These are phyloP conservation scores for Fusarium oligoseptatum DNA, from an alignment of 2,329 filamentous ascomycete species.

Conservation along the genomic window DNA sequence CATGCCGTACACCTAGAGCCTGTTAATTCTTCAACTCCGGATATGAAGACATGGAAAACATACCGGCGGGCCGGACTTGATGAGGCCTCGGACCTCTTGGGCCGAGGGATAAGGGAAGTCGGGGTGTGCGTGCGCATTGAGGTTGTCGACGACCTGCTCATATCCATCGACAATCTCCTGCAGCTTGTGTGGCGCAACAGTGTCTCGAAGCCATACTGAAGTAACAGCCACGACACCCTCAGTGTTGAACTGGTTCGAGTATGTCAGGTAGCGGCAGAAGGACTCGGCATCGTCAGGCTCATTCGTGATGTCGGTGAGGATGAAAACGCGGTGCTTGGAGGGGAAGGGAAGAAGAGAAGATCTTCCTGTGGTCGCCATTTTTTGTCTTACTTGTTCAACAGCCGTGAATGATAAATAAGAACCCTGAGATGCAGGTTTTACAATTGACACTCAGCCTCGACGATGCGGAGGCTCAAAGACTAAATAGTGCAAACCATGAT, in stretches of 20 bases:
- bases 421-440: background rate
- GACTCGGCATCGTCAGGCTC: slow-evolving; percentile 61
- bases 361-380: background rate
- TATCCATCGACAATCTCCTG: slow-evolving; percentile 54
- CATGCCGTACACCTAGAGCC: slow-evolving; percentile 42
- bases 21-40: background rate
- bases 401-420: background rate
- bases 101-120: slow-evolving; percentile 56
- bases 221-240: slow-evolving; percentile 59
- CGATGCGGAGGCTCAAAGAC: slow-evolving; percentile 2
- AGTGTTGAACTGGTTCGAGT: slow-evolving; percentile 60
- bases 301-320: slow-evolving; percentile 61
- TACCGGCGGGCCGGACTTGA: slow-evolving; percentile 50
- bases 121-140: slow-evolving; percentile 61
- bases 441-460: too few relatives aligned
- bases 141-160: slow-evolving; percentile 57
- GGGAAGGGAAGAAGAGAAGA: slow-evolving; percentile 17
- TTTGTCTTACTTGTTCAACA: background rate
- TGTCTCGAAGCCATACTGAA: slow-evolving; percentile 58
- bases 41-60: background rate
- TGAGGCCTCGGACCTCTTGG: slow-evolving; percentile 50
- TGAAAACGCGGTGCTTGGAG: slow-evolving; percentile 55
- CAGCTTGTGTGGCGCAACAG: slow-evolving; percentile 57
- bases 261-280: slow-evolving; percentile 59
- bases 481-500: background rate